Percentiles rank a stretch among this genome's conserved stretches.
Conservation (phyloP, 345 rosid genomes). For the Eutrema japonicum region DNA sequence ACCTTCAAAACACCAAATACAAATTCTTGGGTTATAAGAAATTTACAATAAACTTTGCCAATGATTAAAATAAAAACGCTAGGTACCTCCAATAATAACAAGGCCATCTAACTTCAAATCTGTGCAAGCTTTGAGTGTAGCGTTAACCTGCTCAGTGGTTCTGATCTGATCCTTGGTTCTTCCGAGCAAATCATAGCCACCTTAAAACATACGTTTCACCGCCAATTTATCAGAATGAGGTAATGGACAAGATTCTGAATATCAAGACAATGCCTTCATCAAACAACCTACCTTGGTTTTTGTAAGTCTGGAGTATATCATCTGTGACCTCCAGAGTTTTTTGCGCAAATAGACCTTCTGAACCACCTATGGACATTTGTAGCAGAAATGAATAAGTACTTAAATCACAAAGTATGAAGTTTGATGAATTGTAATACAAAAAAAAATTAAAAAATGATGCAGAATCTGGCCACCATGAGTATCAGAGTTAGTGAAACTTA, state of each 20-base stretch:
- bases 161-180: slow-evolving; percentile 97
- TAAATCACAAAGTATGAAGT: neutral
- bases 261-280: slow-evolving; percentile 16
- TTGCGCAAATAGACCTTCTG: slow-evolving; percentile 96
- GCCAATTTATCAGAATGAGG: slow-evolving; percentile 29
- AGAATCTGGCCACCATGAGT: neutral
- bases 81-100: slow-evolving; percentile 91
- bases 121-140: slow-evolving; percentile 80
- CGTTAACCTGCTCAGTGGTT: slow-evolving; percentile 94
- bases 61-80: neutral
- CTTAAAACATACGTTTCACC: slow-evolving; percentile 45
- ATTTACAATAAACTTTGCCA: slow-evolving; percentile 4
- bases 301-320: slow-evolving; percentile 78
- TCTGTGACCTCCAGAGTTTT: slow-evolving; percentile 87
- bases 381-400: slow-evolving; percentile 1
- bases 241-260: slow-evolving; percentile 25
- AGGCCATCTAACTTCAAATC: slow-evolving; percentile 93
- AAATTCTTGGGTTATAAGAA: slow-evolving; percentile 20
- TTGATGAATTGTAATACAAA: slow-evolving; percentile 1
- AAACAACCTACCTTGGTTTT: slow-evolving; percentile 79
- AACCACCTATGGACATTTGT: slow-evolving; percentile 64
- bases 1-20: slow-evolving; percentile 56
- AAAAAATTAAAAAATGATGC: neutral
- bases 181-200: slow-evolving; percentile 97
- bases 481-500: slow-evolving; percentile 37